Percentiles rank a stretch among this genome's conserved stretches.
phyloP scores from a whole-genome alignment of 2,329 filamentous ascomycete genomes.

The Monilinia vaccinii-corymbosi region DNA sequence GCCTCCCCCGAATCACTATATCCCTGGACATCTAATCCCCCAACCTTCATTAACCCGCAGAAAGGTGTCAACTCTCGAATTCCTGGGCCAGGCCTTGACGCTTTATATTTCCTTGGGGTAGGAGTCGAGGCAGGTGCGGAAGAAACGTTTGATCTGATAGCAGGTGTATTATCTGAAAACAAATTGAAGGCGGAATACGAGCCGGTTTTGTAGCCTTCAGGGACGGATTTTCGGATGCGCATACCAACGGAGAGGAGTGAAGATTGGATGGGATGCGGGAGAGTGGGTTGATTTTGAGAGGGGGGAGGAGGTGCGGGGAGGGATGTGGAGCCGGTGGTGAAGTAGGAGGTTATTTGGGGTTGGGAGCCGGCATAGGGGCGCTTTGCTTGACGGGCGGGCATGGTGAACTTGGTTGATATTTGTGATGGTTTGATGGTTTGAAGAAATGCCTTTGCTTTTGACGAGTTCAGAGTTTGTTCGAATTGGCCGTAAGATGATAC shows the following conservation, averaged over 20 bases:
- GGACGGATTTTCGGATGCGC: conserved; percentile 86
- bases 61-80: conserved; percentile 64
- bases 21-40: conserved; percentile 50
- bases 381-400: conserved; percentile 34
- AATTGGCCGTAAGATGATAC: not conserved
- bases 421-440: not conserved
- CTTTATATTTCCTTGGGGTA: conserved; percentile 15
- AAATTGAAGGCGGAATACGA: conserved; percentile 42
- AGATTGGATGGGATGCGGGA: conserved; percentile 54
- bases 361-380: conserved; percentile 55
- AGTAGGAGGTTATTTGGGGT: conserved; percentile 50
- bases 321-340: conserved; percentile 30
- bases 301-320: conserved; percentile 28
- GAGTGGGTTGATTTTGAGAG: conserved; percentile 30
- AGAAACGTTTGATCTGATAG: not conserved
- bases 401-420: not conserved
- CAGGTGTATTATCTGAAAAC: conserved; percentile 34
- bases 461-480: not conserved
- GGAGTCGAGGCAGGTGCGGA: conserved; percentile 22
- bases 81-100: conserved; percentile 20
- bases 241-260: conserved; percentile 88
- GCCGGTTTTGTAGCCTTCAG: conserved; percentile 86
- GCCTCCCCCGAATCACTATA: conserved; percentile 27
- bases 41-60: conserved; percentile 70
- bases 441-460: not conserved